A percentile compares a stretch with the other conserved stretches of the same genome.
Evolutionary conservation across 2,329 filamentous ascomycete genomes (phyloP).

Genomic region (Escovopsis weberi): DNA sequence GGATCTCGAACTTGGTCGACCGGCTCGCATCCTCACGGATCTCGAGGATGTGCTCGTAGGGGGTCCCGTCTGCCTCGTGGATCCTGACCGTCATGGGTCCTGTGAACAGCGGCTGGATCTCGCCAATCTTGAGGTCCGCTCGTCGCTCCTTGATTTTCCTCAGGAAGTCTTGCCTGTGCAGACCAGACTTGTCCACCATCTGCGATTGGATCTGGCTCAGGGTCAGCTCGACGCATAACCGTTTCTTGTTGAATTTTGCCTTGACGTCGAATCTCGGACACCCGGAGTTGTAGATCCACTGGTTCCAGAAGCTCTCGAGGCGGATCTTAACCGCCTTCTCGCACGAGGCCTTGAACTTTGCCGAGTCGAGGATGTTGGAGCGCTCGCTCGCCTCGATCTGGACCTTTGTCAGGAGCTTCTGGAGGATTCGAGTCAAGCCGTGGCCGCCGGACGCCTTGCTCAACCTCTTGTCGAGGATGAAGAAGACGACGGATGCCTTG

Average conservation of each 20-base stretch:
- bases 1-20: constrained; percentile 71
- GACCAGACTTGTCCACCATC: constrained; percentile 24
- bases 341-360: constrained; percentile 67
- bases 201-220: constrained; percentile 61
- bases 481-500: constrained; percentile 82
- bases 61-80: constrained; percentile 94
- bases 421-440: constrained; percentile 74
- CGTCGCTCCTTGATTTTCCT: constrained; percentile 70
- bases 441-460: constrained; percentile 72
- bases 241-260: constrained; percentile 95
- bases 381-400: constrained; percentile 47
- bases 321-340: constrained; percentile 81
- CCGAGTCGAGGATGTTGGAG: constrained; percentile 59
- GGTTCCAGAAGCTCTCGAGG: constrained; percentile 80
- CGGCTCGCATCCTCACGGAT: constrained; percentile 76
- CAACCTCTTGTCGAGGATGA: constrained; percentile 82
- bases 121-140: constrained; percentile 51
- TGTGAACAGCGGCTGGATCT: constrained; percentile 69
- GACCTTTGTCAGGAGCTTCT: constrained; percentile 71
- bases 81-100: constrained; percentile 97
- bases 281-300: constrained; percentile 82
- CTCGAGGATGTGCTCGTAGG: constrained; percentile 94
- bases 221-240: constrained; percentile 82
- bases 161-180: constrained; percentile 66
- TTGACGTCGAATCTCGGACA: constrained; percentile 78